phyloP scores from a whole-genome alignment of 164 flowering plant species.

The Berberis thunbergii region DNA sequence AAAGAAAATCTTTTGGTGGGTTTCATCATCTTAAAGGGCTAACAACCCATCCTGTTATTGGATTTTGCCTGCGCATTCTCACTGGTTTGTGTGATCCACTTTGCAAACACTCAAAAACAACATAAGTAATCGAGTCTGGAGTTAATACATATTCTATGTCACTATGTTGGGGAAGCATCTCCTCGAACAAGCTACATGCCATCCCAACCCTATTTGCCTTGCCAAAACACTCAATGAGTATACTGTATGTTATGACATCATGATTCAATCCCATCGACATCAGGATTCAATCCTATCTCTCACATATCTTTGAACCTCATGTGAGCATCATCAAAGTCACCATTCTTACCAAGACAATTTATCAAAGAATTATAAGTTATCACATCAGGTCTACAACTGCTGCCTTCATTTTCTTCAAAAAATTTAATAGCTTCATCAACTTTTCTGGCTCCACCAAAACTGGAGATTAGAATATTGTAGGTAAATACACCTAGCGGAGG shows the following conservation, averaged over 20 bases:
- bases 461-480: no score
- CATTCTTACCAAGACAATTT: conserved; percentile 84
- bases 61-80: no score
- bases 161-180: conserved; percentile 85
- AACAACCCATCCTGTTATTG: no score
- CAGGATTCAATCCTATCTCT: conserved; percentile 78
- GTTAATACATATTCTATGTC: conserved; percentile 88
- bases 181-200: conserved; percentile 72
- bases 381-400: conserved; percentile 53
- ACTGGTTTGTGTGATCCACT: conserved; percentile 73
- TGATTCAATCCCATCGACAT: no score
- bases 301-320: conserved; percentile 83
- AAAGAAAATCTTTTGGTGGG: no score
- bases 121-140: conserved; percentile 84
- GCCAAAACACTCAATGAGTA: conserved; percentile 89
- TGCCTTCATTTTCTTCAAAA: conserved; percentile 77
- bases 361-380: conserved; percentile 86
- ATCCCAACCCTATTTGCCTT: conserved; percentile 67
- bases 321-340: conserved; percentile 93
- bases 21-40: conserved; percentile 56
- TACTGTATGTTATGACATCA: conserved; percentile 88
- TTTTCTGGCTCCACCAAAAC: no score
- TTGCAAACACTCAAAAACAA: conserved; percentile 71
- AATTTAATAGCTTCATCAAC: conserved; percentile 46
- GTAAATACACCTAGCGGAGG: no score